Base-by-base conservation (phyloP, 1,284 basidiomycete genomes). In the Ceratobasidium sp. region DNA sequence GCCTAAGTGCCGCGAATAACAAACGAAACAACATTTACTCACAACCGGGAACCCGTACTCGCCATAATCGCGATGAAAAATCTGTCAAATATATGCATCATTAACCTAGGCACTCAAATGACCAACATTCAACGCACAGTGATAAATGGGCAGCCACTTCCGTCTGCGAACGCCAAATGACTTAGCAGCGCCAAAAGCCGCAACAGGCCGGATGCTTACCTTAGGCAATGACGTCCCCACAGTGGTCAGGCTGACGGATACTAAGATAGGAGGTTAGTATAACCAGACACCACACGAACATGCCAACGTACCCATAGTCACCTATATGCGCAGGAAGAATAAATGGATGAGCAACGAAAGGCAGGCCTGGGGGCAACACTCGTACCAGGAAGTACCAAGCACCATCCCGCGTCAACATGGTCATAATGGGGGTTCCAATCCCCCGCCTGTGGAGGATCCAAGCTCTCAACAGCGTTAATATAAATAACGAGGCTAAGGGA, bases 371-470 rank as follows among this genome's bases (percentile, higher is more conserved):
- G 19, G 8, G 2, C 3, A 49, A 34, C 29, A 54, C 9, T 34
- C 71, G 49, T 29, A 75, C 71, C 34, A 75, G 34, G 37, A 75
- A 75, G 32, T 75, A 75, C 71, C 71, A 75, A 22, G 71, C 71
- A 1, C 71, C 71, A 34, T 75, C 71, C 32, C 71, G 37, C 3
- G 71, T 75, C 32, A 75, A 34, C 15, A 75, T 37, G 8, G 62
- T 65, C 51, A 75, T 56, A 3, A 75, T 65, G 15, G 71, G 71
- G 2, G 56, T 71, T 29, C 62, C 71, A 49, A 40, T 37, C 25
- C 71, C 71, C 25, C 49, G 44, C 15, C 34, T 44, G 51, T 44
- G 37, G 22, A 66, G 46, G 62, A 40, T 65, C 71, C 71, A 75
- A 7, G 71, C 71, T 46, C 29, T 32, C 5, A 52, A 8, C n/a